Evolutionary conservation across 2,329 filamentous ascomycete genomes (phyloP).

Genomic region (Colletotrichum shisoi): DNA sequence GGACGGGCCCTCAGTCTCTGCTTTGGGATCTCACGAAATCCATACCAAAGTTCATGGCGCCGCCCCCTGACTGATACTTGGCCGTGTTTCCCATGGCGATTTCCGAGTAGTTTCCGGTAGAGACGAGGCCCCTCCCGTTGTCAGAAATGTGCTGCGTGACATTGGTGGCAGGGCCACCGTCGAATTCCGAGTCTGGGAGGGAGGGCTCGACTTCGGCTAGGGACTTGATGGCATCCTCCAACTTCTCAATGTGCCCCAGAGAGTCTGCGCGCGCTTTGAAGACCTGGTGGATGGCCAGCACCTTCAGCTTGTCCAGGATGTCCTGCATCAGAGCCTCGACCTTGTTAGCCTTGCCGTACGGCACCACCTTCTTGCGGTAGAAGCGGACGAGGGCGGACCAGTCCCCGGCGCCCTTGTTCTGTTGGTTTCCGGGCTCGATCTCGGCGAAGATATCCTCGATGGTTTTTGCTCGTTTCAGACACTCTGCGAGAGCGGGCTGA

Average conservation of each 20-base stretch:
- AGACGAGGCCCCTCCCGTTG: slow-evolving; percentile 3
- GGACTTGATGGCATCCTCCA: slow-evolving; percentile 11
- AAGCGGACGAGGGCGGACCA: slow-evolving; percentile 17
- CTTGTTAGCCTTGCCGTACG: slow-evolving; percentile 22
- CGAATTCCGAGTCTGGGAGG: slow-evolving; percentile 23
- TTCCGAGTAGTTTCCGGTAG: neutral
- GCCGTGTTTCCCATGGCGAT: slow-evolving; percentile 15
- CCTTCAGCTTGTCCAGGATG: slow-evolving; percentile 14
- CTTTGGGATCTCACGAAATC: neutral
- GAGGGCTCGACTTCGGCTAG: slow-evolving; percentile 26
- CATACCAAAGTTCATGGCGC: slow-evolving; percentile 25
- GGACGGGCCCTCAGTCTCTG: neutral
- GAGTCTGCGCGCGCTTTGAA: slow-evolving; percentile 18
- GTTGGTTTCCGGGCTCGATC: slow-evolving; percentile 8
- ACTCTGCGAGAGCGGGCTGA: neutral
- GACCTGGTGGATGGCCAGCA: slow-evolving; percentile 17
- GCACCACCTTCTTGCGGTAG: slow-evolving; percentile 13
- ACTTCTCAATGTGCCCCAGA: slow-evolving; percentile 8
- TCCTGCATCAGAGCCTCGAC: slow-evolving; percentile 24
- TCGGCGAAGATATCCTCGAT: slow-evolving; percentile 15
- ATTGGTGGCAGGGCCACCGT: neutral
- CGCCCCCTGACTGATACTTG: neutral
- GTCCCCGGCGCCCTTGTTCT: slow-evolving; percentile 9
- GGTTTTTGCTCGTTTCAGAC: neutral
- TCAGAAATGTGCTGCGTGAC: slow-evolving; percentile 9